Percentiles rank a stretch among this genome's conserved stretches.
phyloP scores from a whole-genome alignment of 2,329 filamentous ascomycete genomes.

The Coniochaeta sp. region DNA sequence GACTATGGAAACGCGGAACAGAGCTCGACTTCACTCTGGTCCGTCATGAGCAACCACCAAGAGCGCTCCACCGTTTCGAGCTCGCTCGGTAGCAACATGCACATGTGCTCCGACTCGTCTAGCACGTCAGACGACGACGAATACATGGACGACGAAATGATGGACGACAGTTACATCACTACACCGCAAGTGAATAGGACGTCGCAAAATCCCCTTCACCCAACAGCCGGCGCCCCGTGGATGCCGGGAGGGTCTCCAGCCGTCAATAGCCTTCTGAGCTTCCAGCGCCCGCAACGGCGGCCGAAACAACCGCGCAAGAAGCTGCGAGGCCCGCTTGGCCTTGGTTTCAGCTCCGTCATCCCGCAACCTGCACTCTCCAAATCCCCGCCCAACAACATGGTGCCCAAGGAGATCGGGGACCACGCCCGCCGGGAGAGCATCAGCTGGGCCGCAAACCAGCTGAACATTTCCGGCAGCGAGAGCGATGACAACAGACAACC shows the following conservation, averaged over 20 bases:
- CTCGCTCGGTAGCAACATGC: conserved; percentile 71
- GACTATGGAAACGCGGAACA: conserved; percentile 50
- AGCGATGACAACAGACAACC: conserved; percentile 59
- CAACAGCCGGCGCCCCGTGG: conserved; percentile 55
- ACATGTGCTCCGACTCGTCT: conserved; percentile 69
- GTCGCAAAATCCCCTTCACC: conserved; percentile 32
- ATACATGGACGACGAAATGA: conserved; percentile 66
- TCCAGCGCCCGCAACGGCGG: conserved; percentile 69
- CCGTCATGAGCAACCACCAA: conserved; percentile 58
- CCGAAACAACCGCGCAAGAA: conserved; percentile 57
- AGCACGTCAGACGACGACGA: conserved; percentile 66
- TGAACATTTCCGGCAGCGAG: conserved; percentile 77
- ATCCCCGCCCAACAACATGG: conserved; percentile 57
- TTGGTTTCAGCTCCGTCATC: conserved; percentile 37
- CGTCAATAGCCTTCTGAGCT: conserved; percentile 72
- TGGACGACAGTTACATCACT: conserved; percentile 72
- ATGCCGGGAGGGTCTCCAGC: conserved; percentile 61
- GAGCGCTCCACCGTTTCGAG: conserved; percentile 70
- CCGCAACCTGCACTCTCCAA: conserved; percentile 42
- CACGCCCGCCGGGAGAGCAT: conserved; percentile 76
- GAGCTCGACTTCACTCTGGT: conserved; percentile 66
- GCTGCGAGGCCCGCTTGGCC: conserved; percentile 36
- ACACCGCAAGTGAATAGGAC: conserved; percentile 72
- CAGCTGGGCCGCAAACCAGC: conserved; percentile 81
- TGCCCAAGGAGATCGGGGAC: conserved; percentile 25